Evolutionary conservation across 495 filamentous ascomycete genomes (phyloP).

Genomic region (Neurospora hispaniola): DNA sequence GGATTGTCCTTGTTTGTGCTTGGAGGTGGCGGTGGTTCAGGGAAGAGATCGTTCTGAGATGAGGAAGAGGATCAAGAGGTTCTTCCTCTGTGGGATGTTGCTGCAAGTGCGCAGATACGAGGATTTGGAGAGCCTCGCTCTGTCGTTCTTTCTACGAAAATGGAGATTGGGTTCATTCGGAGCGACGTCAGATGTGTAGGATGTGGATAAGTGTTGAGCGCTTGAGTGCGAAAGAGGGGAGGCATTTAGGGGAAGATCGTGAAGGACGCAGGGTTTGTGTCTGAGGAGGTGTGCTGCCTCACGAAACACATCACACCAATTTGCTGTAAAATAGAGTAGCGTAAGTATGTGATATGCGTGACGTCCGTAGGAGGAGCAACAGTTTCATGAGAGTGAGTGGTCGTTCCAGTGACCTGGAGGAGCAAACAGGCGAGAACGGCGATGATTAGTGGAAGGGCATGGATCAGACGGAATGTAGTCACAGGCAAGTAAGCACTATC

Average conservation of each 20-base stretch:
- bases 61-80: background rate
- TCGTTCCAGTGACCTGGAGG: background rate
- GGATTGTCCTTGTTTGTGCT: conserved; percentile 21
- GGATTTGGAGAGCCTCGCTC: background rate
- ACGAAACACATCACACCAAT: background rate
- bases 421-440: background rate
- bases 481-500: background rate
- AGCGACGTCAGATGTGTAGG: background rate
- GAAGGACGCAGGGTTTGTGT: background rate
- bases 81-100: background rate
- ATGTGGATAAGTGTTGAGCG: background rate
- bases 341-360: background rate
- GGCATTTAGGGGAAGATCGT: background rate
- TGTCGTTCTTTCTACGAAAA: background rate
- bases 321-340: background rate
- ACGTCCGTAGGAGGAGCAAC: background rate
- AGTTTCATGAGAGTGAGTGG: background rate
- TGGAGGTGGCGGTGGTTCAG: background rate
- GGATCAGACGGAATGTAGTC: background rate
- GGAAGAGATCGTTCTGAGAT: background rate
- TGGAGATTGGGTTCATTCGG: background rate
- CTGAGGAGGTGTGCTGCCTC: background rate
- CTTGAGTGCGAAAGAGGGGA: background rate
- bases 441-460: background rate
- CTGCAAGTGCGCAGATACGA: background rate